These are phyloP conservation scores for Wickerhamiella vanderwaltii DNA, from an alignment of 805 yeast genomes.

Conservation along the genomic window DNA sequence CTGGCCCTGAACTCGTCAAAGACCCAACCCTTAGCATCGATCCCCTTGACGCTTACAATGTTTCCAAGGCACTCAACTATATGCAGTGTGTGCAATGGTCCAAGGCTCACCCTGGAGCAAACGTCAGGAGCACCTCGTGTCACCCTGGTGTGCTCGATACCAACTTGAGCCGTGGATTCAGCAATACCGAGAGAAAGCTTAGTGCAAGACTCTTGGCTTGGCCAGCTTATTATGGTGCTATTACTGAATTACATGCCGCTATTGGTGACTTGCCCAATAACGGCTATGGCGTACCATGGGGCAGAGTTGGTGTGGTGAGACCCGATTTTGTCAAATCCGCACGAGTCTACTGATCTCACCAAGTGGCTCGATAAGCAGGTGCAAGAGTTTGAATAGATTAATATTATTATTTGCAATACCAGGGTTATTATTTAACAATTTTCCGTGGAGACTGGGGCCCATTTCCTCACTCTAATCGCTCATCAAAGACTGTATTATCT, in stretches of 20 bases:
- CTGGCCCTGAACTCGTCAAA: slow-evolving; percentile 29
- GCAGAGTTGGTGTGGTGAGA: slow-evolving; percentile 30
- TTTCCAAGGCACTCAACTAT: slow-evolving; percentile 34
- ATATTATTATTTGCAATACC: too few species aligned
- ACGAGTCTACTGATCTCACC: slow-evolving; percentile 22
- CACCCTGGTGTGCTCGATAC: slow-evolving; percentile 35
- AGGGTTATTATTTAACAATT: too few species aligned
- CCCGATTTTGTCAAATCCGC: slow-evolving; percentile 28
- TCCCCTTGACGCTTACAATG: slow-evolving; percentile 28
- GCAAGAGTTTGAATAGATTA: too few species aligned
- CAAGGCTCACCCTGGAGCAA: slow-evolving; percentile 25
- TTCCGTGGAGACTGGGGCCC: too few species aligned
- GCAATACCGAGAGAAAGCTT: slow-evolving; percentile 1
- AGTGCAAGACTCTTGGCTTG: too few species aligned
- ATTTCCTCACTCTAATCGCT: too few species aligned
- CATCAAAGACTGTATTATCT: not conserved
- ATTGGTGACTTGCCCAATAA: slow-evolving; percentile 28
- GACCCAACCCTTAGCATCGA: slow-evolving; percentile 24
- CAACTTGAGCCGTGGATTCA: slow-evolving; percentile 26
- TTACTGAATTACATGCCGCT: slow-evolving; percentile 35
- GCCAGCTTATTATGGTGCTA: slow-evolving; percentile 32
- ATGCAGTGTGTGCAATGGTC: slow-evolving; percentile 32
- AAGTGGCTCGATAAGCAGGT: slow-evolving; percentile 4
- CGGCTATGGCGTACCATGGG: slow-evolving; percentile 33
- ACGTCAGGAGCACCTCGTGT: slow-evolving; percentile 28